Evolutionary conservation across 2,329 filamentous ascomycete species (phyloP), one percentile per base, ranked within the genome.

Genomic region (Monilinia fructigena): DNA sequence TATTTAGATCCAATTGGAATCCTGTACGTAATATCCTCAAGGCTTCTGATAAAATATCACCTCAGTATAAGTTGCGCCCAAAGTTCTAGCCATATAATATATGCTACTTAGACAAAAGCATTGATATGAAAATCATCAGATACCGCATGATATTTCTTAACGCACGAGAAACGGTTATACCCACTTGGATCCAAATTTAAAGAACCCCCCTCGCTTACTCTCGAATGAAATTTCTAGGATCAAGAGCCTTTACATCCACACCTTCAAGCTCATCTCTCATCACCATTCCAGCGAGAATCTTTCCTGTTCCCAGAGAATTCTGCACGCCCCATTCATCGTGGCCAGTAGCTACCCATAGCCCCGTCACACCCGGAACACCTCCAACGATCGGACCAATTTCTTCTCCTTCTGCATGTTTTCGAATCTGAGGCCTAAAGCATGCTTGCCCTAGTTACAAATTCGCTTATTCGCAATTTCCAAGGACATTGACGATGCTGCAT

Each of bases 371-470:
- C 35, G 52, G 35, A 12, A 55, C n/a, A 3, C 20, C 40, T 2
- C 61, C 61, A 20, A 55, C 52, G 18, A 63, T 56, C n/a, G 52
- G 52, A 20, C 61, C 52, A n/a, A 56, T 52, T 4, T 23, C 40
- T 56, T 63, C 61, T 18, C 23, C 50, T 18, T 56, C 52, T n/a
- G 40, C 52, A 55, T 63, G 61, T 45, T 63, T 53, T 53, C 20
- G 40, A 45, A 63, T 55, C 11, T 63, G 52, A 20, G 61, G 61
- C 40, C 40, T 45, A 26, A 31, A 55, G 50, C 61, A 63, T 55
- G 61, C 61, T 63, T 63, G 26, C 3, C 38, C 48, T 40, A 55
- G 52, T 11, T n/a, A 56, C 10, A n/a, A 55, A 55, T 35, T 55
- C 20, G 10, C 52, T 38, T n/a, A 23, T 45, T 45, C 23, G 38